Base-by-base conservation (phyloP, 2,329 filamentous ascomycete genomes). In the Clathrospora elynae region DNA sequence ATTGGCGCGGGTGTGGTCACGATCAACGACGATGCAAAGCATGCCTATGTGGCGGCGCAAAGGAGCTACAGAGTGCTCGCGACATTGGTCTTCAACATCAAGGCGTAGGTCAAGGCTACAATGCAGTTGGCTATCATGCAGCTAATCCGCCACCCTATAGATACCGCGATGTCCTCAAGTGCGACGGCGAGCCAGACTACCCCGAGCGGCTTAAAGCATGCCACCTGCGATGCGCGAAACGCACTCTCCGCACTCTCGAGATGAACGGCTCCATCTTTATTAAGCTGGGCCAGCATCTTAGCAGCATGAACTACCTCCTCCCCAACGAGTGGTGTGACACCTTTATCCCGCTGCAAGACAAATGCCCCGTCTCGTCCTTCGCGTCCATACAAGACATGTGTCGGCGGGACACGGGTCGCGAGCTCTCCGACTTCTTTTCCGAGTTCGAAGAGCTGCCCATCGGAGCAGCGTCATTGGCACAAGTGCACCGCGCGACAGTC, bases 181-280 rank as follows among this genome's bases (percentile, higher is more conserved):
- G 80, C 42, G 76, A 84, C 13, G 80, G 88, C 48, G 76, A 80
- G 25, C 78, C 82, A 37, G 82, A 89, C 67, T 82, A 83, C 64
- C 75, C 81, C n/a, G 76, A 72, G n/a, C 71, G 86, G 24, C 75
- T 99, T 37, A 87, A 83, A 57, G 84, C 85, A 51, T 97, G 93
- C 66, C 93, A 99, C 71, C 87, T 95, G 68, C 82, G 93, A 70
- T 99, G 93, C 73, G 93, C 93, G 19, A 81, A 90, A 61, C 83
- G 93, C 49, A 96, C 93, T 1, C 75, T 97, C 28, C 81, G 79
- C 43, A 91, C 95, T 2, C 75, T 97, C 53, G 93, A 99, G 77
- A 90, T 88, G 77, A 97, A 96, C 70, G 93, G 95, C 17, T 95
- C 92, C 18, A 96, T 99, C 52, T 99, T 97, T 61, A 97, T 99